phyloP scores from a whole-genome alignment of 108 stramenopile species.

The Skeletonema potamos region DNA sequence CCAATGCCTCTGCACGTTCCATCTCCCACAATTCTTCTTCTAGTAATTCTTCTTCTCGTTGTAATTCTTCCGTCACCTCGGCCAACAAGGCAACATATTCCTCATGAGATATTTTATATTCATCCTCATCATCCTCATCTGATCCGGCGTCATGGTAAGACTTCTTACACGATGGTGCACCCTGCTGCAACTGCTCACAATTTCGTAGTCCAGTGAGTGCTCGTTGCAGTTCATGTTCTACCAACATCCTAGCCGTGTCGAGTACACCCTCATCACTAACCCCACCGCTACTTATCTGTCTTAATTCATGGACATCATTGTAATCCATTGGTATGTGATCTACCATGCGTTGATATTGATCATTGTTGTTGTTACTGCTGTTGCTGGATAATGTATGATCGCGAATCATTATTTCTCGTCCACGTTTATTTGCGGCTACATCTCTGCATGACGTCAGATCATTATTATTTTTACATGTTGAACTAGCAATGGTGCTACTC shows the following conservation, averaged over 20 bases:
- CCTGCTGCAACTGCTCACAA: background rate
- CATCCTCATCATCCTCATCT: background rate
- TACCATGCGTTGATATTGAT: background rate
- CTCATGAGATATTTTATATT: conserved; percentile 26
- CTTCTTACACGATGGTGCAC: conserved; percentile 7
- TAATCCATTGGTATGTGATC: background rate
- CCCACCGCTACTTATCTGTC: background rate
- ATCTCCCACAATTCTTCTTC: conserved; percentile 19
- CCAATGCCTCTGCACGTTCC: conserved; percentile 19
- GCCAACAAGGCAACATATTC: conserved; percentile 23
- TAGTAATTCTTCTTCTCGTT: conserved; percentile 21
- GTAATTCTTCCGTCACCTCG: conserved; percentile 30
- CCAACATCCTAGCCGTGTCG: conserved; percentile 22
- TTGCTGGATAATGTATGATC: too few species aligned
- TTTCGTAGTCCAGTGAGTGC: conserved; percentile 20
- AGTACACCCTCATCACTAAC: conserved; percentile 8
- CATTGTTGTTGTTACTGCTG: background rate
- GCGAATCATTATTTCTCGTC: background rate
- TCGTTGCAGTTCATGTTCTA: conserved; percentile 27
- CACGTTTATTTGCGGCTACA: background rate
- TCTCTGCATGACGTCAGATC: background rate
- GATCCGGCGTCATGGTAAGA: background rate
- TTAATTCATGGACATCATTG: background rate
- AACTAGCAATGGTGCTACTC: background rate
- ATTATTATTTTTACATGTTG: background rate